Base-by-base conservation (phyloP, 2,329 filamentous ascomycete genomes). In the Blumeria hordei region DNA sequence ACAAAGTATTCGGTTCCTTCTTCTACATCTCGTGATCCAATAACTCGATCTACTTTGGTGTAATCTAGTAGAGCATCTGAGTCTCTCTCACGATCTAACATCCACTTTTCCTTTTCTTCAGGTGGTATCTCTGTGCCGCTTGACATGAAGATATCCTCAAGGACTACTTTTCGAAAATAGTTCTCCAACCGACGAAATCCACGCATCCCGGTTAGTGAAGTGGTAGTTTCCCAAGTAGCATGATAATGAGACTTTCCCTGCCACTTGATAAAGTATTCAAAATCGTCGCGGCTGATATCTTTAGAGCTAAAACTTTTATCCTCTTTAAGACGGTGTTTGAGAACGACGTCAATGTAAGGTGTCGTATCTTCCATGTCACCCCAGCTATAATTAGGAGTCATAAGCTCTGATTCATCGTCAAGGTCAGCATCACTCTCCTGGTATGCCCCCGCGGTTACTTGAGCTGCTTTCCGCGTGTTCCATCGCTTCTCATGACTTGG, bases 211-310 rank as follows among this genome's bases (percentile, higher is more conserved):
- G 78, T 74, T 33, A 95, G 76, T 18, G 73, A 76, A 55, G 85
- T 80, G 57, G 82, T 81, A 0, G 80, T 81, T 68, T 96, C 88
- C 90, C 92, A 98, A 0, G 88, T 94, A 56, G 93, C 85, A 70
- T 98, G 92, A 62, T 94, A 81, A 66, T 98, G 88, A 10, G 92
- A 94, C 68, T 88, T 86, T 60, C 83, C 86, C 68, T 95, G 86
- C 92, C 93, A 98, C 71, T 98, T 98, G 68, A 98, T 88, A 68
- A 82, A 77, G 62, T 74, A 98, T 64, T 96, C 87, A 62, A 92
- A 95, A 64, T 95, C 85, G 54, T 88, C 78, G 61, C 75, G 74
- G 28, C 68, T 72, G 1, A 74, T 66, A 51, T 85, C 80, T 55
- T 67, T 66, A 16, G 72, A 71, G 12, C 73, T 69, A 56, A 78